Evolutionary conservation across 306 rosid genomes (phyloP), one percentile per base, ranked within the genome.

Genomic region (Oxytropis ochrocephala): DNA sequence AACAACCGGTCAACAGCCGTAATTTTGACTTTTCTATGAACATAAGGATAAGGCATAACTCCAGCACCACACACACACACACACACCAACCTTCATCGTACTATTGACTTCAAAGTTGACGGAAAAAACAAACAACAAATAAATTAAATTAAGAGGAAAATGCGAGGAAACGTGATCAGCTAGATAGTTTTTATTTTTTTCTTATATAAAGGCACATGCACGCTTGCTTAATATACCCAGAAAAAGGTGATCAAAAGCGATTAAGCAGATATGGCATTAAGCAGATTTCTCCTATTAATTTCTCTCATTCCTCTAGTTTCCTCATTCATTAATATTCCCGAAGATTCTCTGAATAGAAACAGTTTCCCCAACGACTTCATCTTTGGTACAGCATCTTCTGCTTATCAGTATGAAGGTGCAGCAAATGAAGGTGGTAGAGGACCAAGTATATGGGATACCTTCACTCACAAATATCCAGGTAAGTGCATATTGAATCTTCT

Each of bases 401-500:
- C 80, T 0, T 75, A 75, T 11, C 80, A 88, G 81, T 85, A 65
- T 8, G 91, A 85, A 73, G 95, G 91, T 41, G 87, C 82, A 61
- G 87, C 87, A 42, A 72, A 18, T 1, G 79, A 81, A 38, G 85
- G 75, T 56, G 91, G 91, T 7, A 81, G 74, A 79, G 91, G 87
- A 32, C 80, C 85, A 24, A 81, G 83, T 63, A 75, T 85, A 54
- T 88, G 90, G 90, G 90, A 87, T 68, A 55, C 76, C 8, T 88
- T 65, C 75, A 64, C 88, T 1, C 94, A 85, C 58, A 69, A 61
- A 43, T 43, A 72, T 42, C 75, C 87, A n/a, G 65, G 78, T 58
- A 55, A 5, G 0, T 14, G 3, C 2, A 24, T 24, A 24, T 24
- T 24, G 29, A 24, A 24, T 24, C 29, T 24, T 24, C 29, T 24